These are phyloP conservation scores for Sequoiadendron giganteum DNA, from an alignment of 75 land plant genomes.

Conservation along the genomic window DNA sequence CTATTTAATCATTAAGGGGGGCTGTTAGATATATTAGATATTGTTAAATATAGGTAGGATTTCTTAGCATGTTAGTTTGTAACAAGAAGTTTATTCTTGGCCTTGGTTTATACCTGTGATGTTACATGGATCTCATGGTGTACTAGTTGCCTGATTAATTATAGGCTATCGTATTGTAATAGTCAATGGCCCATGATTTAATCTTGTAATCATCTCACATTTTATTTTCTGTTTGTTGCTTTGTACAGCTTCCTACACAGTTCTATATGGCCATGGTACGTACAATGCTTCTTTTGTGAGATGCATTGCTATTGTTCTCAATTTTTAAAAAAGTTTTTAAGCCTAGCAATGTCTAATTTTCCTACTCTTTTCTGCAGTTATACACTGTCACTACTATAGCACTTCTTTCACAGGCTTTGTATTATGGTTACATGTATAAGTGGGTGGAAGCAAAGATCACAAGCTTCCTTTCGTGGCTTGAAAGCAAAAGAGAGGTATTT, in stretches of 20 bases:
- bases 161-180: no score
- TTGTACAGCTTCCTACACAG: constrained; percentile 3
- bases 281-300: neutral
- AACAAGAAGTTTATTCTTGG: no score
- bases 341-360: neutral
- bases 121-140: no score
- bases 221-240: neutral
- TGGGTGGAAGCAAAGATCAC: neutral
- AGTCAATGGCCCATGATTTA: no score
- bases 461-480: neutral
- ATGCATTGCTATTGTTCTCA: neutral
- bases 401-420: neutral
- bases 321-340: neutral
- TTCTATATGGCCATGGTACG: constrained; percentile 2
- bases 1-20: no score
- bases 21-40: no score
- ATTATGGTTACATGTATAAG: neutral
- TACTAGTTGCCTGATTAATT: no score
- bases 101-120: no score
- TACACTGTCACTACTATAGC: neutral
- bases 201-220: neutral
- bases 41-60: no score
- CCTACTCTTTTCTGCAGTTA: neutral
- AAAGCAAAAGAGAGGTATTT: neutral
- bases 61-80: no score